Conservation (phyloP, 441 rosid species). For the Erodium trifolium region DNA sequence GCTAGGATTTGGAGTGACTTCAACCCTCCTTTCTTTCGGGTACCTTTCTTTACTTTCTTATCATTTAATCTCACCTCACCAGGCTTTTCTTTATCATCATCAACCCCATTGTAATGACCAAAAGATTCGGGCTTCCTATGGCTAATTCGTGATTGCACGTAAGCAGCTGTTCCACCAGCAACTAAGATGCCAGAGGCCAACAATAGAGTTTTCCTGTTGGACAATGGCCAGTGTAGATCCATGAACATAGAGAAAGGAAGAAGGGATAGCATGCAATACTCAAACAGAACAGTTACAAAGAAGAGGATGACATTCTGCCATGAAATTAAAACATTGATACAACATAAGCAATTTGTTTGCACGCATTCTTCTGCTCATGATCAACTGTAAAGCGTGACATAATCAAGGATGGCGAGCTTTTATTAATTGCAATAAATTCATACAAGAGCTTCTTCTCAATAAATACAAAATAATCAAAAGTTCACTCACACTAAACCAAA, state of each 20-base stretch:
- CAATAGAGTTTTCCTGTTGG: constrained; percentile 64
- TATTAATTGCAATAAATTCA: neutral
- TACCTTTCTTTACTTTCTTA: constrained; percentile 32
- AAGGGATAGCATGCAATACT: neutral
- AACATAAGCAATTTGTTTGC: neutral
- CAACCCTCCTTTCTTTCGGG: constrained; percentile 56
- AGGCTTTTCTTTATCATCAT: constrained; percentile 35
- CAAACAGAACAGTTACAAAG: neutral
- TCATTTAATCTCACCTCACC: constrained; percentile 28
- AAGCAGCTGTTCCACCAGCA: constrained; percentile 88
- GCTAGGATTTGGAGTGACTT: constrained; percentile 78
- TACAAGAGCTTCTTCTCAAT: too few relatives aligned
- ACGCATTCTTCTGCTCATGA: too few relatives aligned
- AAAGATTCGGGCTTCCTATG: constrained; percentile 31
- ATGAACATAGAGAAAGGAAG: constrained; percentile 5
- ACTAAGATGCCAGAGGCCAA: constrained; percentile 75
- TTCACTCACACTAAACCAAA: neutral
- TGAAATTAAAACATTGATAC: too few relatives aligned
- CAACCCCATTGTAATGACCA: constrained; percentile 41
- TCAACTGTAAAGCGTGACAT: neutral
- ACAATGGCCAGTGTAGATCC: constrained; percentile 6
- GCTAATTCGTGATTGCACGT: constrained; percentile 49
- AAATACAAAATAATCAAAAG: neutral
- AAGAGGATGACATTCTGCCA: neutral
- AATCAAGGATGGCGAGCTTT: neutral